Evolutionary conservation across 2,329 filamentous ascomycete genomes (phyloP).

Genomic region (Fusarium sp.): DNA sequence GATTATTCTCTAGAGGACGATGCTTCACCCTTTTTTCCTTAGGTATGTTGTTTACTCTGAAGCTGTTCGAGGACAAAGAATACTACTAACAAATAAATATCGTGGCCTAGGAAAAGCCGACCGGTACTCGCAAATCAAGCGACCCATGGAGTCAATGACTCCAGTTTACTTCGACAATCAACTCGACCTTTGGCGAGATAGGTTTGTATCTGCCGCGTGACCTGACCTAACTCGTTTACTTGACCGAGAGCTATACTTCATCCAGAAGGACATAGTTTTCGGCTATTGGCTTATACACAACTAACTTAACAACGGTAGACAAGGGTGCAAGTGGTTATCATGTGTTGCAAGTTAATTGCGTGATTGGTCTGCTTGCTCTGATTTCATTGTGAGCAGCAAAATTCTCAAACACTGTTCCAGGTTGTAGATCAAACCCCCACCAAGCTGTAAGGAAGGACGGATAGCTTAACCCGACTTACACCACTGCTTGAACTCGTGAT

Average conservation of each 20-base stretch:
- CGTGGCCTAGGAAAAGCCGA: slow-evolving; percentile 8
- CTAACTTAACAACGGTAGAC: neutral
- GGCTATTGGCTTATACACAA: neutral
- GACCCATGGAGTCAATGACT: neutral
- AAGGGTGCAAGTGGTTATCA: slow-evolving; percentile 4
- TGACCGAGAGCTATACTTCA: slow-evolving; percentile 22
- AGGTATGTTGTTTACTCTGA: neutral
- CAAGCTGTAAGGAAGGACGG: neutral
- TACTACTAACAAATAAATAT: slow-evolving; percentile 8
- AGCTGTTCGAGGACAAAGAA: neutral
- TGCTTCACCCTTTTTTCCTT: slow-evolving; percentile 51
- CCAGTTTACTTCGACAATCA: neutral
- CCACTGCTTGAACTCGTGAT: neutral
- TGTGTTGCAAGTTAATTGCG: slow-evolving; percentile 4
- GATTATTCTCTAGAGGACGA: slow-evolving; percentile 82
- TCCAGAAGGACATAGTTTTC: neutral
- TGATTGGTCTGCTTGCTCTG: slow-evolving; percentile 13
- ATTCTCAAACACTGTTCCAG: neutral
- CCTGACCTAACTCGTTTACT: slow-evolving; percentile 19
- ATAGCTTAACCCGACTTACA: neutral
- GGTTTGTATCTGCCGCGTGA: neutral
- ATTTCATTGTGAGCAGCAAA: neutral
- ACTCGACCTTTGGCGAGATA: neutral
- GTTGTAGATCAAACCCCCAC: slow-evolving; percentile 3
- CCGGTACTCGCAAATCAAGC: slow-evolving; percentile 8